Conservation (phyloP, 352 stramenopile genomes). For the Pythium scleroteichum region DNA sequence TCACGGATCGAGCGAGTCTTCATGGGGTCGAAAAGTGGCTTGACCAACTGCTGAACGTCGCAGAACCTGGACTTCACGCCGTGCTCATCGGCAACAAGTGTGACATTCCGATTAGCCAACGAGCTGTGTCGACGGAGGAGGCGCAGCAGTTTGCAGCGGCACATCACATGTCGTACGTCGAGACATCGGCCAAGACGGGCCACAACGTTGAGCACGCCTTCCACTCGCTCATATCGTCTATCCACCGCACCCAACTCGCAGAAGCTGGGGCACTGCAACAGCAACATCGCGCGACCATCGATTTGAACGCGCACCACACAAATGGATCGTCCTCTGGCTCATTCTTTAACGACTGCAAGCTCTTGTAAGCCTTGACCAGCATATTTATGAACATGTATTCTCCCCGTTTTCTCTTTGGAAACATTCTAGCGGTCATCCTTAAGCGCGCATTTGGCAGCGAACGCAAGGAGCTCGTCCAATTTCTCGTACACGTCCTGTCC, state of each 20-base stretch:
- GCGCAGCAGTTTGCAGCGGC: conserved; percentile 61
- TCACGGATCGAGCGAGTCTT: conserved; percentile 56
- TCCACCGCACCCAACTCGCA: conserved; percentile 47
- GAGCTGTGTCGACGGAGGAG: conserved; percentile 58
- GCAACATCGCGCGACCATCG: conserved; percentile 29
- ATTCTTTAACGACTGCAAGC: conserved; percentile 53
- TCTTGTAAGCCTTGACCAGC: conserved; percentile 22
- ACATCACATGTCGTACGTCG: conserved; percentile 77
- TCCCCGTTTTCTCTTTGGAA: background rate
- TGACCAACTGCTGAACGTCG: conserved; percentile 70
- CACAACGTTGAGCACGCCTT: conserved; percentile 67
- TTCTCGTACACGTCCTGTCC: conserved; percentile 60
- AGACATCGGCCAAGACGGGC: conserved; percentile 81
- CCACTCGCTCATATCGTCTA: conserved; percentile 49
- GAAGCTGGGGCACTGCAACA: conserved; percentile 26
- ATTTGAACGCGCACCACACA: conserved; percentile 29
- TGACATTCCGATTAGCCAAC: conserved; percentile 43
- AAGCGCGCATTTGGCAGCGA: conserved; percentile 35
- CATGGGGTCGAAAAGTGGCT: conserved; percentile 67
- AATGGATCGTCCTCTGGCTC: conserved; percentile 16
- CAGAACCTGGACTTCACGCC: conserved; percentile 65
- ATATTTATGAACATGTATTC: conserved; percentile 9
- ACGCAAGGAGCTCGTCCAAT: conserved; percentile 47
- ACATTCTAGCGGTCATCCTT: conserved; percentile 3
- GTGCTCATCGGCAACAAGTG: conserved; percentile 80